phyloP scores from a whole-genome alignment of 352 stramenopile species.

The Globisporangium viniferum region DNA sequence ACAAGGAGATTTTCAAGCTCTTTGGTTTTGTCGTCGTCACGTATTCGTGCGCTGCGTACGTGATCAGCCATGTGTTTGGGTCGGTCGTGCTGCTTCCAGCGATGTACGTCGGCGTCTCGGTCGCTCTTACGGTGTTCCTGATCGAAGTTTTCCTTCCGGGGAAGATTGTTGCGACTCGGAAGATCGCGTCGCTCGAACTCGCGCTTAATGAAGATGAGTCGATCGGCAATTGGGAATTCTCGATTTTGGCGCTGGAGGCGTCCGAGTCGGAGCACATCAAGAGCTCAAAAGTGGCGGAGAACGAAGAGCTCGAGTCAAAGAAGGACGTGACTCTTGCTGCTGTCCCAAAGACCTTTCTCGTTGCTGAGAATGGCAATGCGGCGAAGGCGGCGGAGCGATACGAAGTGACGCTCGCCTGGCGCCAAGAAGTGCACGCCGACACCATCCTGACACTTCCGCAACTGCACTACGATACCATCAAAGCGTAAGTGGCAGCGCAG shows the following conservation, averaged over 20 bases:
- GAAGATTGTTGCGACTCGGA: slow-evolving; percentile 38
- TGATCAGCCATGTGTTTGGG: slow-evolving; percentile 50
- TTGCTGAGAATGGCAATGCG: slow-evolving; percentile 66
- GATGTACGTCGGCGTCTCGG: slow-evolving; percentile 42
- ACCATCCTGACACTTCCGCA: slow-evolving; percentile 59
- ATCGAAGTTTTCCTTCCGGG: slow-evolving; percentile 57
- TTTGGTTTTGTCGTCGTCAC: slow-evolving; percentile 53
- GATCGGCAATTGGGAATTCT: slow-evolving; percentile 61
- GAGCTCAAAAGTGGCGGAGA: neutral
- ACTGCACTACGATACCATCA: slow-evolving; percentile 62
- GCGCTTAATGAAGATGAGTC: slow-evolving; percentile 12
- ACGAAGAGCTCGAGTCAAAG: slow-evolving; percentile 11
- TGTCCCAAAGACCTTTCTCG: slow-evolving; percentile 48
- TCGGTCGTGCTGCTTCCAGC: slow-evolving; percentile 51
- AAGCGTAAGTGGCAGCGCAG: slow-evolving; percentile 33
- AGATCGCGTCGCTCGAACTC: slow-evolving; percentile 11
- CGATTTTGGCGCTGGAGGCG: slow-evolving; percentile 51
- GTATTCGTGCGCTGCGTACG: slow-evolving; percentile 44
- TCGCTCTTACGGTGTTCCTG: slow-evolving; percentile 46
- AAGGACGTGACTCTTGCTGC: slow-evolving; percentile 7
- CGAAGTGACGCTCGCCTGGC: slow-evolving; percentile 63
- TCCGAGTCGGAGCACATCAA: slow-evolving; percentile 46
- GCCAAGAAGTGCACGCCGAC: slow-evolving; percentile 74
- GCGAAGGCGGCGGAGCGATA: slow-evolving; percentile 61
- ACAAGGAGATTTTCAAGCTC: slow-evolving; percentile 62